Conservation (phyloP, 2,329 filamentous ascomycete genomes). For the Aspergillus nomiae region DNA sequence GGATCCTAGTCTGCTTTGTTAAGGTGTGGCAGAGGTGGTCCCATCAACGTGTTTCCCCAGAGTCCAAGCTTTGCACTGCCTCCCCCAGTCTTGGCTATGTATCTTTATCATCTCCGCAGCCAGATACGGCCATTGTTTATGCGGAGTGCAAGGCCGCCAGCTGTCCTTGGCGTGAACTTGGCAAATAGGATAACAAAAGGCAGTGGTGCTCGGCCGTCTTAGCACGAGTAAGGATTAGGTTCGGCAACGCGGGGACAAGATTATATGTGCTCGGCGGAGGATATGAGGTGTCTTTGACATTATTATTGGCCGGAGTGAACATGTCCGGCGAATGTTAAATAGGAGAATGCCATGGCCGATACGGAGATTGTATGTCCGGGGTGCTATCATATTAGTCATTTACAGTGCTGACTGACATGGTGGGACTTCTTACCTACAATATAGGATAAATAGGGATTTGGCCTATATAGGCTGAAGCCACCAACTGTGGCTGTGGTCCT, state of each 20-base stretch:
- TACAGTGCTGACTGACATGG: no score
- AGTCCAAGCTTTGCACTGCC: slow-evolving; percentile 12
- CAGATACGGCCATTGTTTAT: not conserved
- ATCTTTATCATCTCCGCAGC: not conserved
- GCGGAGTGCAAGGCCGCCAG: not conserved
- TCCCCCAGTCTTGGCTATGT: slow-evolving; percentile 6
- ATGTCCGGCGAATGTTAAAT: not conserved
- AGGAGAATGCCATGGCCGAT: not conserved
- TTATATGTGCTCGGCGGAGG: not conserved
- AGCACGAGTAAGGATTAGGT: no score
- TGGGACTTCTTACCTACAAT: no score
- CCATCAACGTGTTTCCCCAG: not conserved
- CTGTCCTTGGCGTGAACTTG: not conserved
- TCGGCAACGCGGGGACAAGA: not conserved
- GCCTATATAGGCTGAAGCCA: no score
- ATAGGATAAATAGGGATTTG: no score
- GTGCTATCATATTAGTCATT: not conserved
- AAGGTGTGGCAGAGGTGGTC: not conserved
- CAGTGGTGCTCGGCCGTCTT: not conserved
- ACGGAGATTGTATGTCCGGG: not conserved
- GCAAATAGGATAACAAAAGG: not conserved
- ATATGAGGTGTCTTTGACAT: not conserved
- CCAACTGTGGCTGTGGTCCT: no score
- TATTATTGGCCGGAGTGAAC: not conserved
- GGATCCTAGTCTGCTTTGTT: not conserved